A percentile compares a stretch with the other conserved stretches of the same genome.
phyloP scores from a whole-genome alignment of 176 grass and related monocot species.

The Eleusine indica region DNA sequence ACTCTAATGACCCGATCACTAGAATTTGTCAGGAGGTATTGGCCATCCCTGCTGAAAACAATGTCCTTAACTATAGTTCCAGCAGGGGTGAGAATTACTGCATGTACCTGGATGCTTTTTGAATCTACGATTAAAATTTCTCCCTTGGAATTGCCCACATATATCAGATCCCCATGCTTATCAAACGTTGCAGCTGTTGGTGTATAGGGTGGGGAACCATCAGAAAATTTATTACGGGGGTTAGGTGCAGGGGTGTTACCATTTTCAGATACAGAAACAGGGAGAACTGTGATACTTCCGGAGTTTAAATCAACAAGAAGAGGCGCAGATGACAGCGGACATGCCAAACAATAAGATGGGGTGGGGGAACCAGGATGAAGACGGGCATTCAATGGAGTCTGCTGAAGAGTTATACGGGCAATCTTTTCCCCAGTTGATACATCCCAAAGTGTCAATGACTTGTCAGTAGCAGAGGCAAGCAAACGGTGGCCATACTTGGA shows the following conservation, averaged over 20 bases:
- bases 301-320: constrained; percentile 90
- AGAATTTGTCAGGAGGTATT: constrained; percentile 92
- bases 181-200: constrained; percentile 96
- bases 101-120: constrained; percentile 73
- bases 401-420: constrained; percentile 84
- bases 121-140: constrained; percentile 91
- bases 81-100: constrained; percentile 71
- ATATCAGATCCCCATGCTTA: constrained; percentile 85
- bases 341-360: constrained; percentile 81
- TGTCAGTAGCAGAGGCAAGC: constrained; percentile 96
- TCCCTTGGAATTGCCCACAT: constrained; percentile 94
- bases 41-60: constrained; percentile 84
- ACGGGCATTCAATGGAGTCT: constrained; percentile 84
- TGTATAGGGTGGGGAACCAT: constrained; percentile 89
- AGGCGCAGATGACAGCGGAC: constrained; percentile 94
- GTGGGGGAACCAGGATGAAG: constrained; percentile 73
- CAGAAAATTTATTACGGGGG: constrained; percentile 81
- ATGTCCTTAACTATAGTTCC: constrained; percentile 93
- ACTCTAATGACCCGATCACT: constrained; percentile 97
- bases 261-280: constrained; percentile 73
- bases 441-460: constrained; percentile 91
- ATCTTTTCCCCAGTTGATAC: constrained; percentile 78
- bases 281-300: constrained; percentile 75
- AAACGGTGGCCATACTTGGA: constrained; percentile 91
- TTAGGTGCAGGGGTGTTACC: constrained; percentile 58